A percentile compares a stretch with the other conserved stretches of the same genome.
These are phyloP conservation scores for Apiotrichum mycotoxinovorans DNA, from an alignment of 1,284 basidiomycete species.

Conservation along the genomic window DNA sequence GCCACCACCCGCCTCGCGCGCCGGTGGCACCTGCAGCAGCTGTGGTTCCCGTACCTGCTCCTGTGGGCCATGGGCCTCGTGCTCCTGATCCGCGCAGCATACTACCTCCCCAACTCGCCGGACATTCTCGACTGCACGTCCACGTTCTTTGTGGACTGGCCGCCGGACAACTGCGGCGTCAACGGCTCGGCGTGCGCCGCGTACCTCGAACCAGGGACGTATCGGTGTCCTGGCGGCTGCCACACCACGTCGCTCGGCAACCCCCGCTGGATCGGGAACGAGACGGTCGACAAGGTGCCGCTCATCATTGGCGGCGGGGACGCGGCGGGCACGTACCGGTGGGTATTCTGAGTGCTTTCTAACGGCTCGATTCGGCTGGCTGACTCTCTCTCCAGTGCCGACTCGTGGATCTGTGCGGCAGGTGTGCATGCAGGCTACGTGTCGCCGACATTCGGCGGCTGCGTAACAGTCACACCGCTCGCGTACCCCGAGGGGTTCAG, in stretches of 20 bases:
- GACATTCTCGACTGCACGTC: slow-evolving; percentile 31
- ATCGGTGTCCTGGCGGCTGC: slow-evolving; percentile 44
- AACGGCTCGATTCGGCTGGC: neutral
- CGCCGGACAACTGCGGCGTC: slow-evolving; percentile 41
- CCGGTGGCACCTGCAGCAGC: slow-evolving; percentile 1
- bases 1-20: neutral
- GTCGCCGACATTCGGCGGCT: slow-evolving; percentile 34
- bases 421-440: slow-evolving; percentile 36
- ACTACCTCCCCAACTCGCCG: slow-evolving; percentile 29
- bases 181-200: slow-evolving; percentile 29
- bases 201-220: slow-evolving; percentile 19
- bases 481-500: slow-evolving; percentile 19
- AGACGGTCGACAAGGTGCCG: slow-evolving; percentile 30
- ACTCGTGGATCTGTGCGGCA: slow-evolving; percentile 45
- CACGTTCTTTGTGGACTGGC: slow-evolving; percentile 38
- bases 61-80: slow-evolving; percentile 35
- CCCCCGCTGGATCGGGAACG: slow-evolving; percentile 37
- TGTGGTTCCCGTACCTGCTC: slow-evolving; percentile 25
- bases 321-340: slow-evolving; percentile 33
- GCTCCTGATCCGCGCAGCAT: slow-evolving; percentile 39
- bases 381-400: slow-evolving; percentile 29
- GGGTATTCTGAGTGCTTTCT: slow-evolving; percentile 6
- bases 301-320: slow-evolving; percentile 41
- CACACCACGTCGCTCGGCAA: slow-evolving; percentile 35
- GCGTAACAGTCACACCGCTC: slow-evolving; percentile 28